Evolutionary conservation across 2,329 filamentous ascomycete genomes (phyloP).

Genomic region (Aspergillus fumigatus): DNA sequence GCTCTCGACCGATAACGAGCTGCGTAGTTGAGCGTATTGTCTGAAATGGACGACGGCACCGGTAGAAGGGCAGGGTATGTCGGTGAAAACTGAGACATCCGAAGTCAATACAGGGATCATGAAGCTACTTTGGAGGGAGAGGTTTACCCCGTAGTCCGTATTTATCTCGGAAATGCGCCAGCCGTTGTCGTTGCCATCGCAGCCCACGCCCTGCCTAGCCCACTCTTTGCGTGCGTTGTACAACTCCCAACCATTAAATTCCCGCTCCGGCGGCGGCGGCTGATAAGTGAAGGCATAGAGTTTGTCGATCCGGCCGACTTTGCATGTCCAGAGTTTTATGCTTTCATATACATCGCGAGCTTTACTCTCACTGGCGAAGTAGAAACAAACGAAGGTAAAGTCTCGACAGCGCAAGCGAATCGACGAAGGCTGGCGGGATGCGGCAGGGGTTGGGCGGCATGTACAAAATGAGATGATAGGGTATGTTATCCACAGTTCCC

Average conservation of each 20-base stretch:
- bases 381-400: conserved; percentile 90
- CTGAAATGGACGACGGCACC: conserved; percentile 87
- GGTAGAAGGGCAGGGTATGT: conserved; percentile 85
- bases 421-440: conserved; percentile 67
- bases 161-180: conserved; percentile 94
- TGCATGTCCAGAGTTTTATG: conserved; percentile 76
- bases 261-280: conserved; percentile 67
- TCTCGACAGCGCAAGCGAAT: conserved; percentile 88
- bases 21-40: conserved; percentile 93
- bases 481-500: conserved; percentile 90
- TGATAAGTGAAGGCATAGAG: conserved; percentile 87
- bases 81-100: conserved; percentile 63
- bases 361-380: conserved; percentile 68
- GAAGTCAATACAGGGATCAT: conserved; percentile 4
- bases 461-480: conserved; percentile 82
- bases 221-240: conserved; percentile 87
- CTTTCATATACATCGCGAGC: conserved; percentile 85
- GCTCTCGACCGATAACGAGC: conserved; percentile 81
- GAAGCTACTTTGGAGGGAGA: neutral
- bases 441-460: conserved; percentile 67
- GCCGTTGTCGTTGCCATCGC: conserved; percentile 66
- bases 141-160: conserved; percentile 65
- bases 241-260: conserved; percentile 72
- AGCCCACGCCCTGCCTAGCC: conserved; percentile 78
- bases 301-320: conserved; percentile 75